These are phyloP conservation scores for Lolium perenne DNA, from an alignment of 176 grass and related monocot genomes.

Conservation along the genomic window DNA sequence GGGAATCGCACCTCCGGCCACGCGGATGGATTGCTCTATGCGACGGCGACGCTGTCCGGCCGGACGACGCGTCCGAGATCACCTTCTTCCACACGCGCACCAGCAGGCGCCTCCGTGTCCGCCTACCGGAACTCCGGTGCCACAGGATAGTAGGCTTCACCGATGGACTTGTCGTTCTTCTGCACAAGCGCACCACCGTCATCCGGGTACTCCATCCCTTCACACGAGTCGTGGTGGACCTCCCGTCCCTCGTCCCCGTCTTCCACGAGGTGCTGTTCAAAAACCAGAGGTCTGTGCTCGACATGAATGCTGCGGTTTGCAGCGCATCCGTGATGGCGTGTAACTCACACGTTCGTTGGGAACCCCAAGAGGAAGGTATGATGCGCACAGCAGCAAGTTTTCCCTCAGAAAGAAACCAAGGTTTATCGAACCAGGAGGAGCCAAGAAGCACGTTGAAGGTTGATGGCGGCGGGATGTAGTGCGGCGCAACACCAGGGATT, in stretches of 20 bases:
- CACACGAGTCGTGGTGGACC: not conserved
- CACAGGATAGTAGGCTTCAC: not conserved
- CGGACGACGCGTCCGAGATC: not conserved
- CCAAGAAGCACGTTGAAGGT: too few species aligned
- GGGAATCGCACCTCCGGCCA: not conserved
- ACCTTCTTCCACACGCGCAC: slow-evolving; percentile 1
- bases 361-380: too few species aligned
- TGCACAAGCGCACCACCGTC: not conserved
- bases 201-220: not conserved
- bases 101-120: not conserved
- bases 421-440: too few species aligned
- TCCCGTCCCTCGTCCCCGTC: not conserved
- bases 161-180: not conserved
- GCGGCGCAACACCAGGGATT: too few species aligned
- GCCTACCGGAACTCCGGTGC: not conserved
- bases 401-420: too few species aligned
- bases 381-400: too few species aligned
- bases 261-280: not conserved
- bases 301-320: too few species aligned
- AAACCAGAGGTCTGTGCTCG: too few species aligned
- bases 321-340: too few species aligned
- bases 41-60: not conserved
- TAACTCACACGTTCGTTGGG: too few species aligned
- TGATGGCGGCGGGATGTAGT: too few species aligned
- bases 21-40: not conserved